These are phyloP conservation scores for Candida anglica DNA, from an alignment of 805 yeast genomes.

Conservation along the genomic window DNA sequence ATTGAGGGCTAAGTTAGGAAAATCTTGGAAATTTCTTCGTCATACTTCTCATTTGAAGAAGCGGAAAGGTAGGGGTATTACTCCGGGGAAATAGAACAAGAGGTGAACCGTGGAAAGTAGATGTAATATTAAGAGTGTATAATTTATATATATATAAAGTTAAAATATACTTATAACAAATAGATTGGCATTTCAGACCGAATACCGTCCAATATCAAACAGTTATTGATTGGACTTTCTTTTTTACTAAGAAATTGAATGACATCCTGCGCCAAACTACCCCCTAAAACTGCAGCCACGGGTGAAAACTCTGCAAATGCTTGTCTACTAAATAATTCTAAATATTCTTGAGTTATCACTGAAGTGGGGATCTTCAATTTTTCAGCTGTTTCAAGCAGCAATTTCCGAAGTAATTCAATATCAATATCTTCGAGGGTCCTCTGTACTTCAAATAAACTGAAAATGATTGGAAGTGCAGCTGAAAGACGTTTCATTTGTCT, in stretches of 20 bases:
- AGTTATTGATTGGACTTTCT: conserved; percentile 79
- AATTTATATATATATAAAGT: neutral
- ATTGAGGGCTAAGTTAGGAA: conserved; percentile 24
- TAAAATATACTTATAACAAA: conserved; percentile 26
- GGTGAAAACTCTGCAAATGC: conserved; percentile 71
- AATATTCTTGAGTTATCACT: conserved; percentile 38
- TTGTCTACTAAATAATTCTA: conserved; percentile 44
- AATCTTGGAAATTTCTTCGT: conserved; percentile 29
- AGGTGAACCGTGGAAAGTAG: neutral
- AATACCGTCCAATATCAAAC: conserved; percentile 71
- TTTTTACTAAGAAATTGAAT: conserved; percentile 74
- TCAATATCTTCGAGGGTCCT: conserved; percentile 20
- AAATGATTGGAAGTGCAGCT: conserved; percentile 54
- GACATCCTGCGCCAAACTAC: conserved; percentile 84
- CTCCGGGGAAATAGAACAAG: conserved; percentile 18
- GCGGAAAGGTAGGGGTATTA: conserved; percentile 36
- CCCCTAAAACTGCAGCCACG: conserved; percentile 84
- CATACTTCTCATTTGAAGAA: conserved; percentile 41
- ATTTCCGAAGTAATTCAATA: conserved; percentile 19
- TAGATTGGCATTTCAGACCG: conserved; percentile 76
- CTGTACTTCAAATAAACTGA: conserved; percentile 51
- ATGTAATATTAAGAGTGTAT: neutral
- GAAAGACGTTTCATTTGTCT: conserved; percentile 48
- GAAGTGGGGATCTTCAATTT: conserved; percentile 37
- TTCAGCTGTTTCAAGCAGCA: conserved; percentile 28